A percentile compares a stretch with the other conserved stretches of the same genome.
These are phyloP conservation scores for Tolypocladium pustulatum DNA, from an alignment of 2,329 filamentous ascomycete species.

Conservation along the genomic window DNA sequence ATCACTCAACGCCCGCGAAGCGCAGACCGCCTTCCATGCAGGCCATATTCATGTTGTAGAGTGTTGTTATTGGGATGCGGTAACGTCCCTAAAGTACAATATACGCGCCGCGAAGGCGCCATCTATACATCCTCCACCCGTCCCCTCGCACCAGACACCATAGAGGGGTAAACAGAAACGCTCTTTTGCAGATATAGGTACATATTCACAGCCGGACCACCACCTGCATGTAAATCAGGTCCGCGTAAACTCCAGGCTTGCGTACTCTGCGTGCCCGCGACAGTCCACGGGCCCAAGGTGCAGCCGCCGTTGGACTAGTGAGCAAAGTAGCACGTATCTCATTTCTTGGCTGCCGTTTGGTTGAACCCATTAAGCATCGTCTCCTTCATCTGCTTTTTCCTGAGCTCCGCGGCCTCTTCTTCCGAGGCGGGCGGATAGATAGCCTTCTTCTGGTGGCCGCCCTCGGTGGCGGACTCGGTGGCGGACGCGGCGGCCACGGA, in stretches of 20 bases:
- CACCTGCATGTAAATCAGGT: background rate
- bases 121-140: background rate
- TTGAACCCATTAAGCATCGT: constrained; percentile 30
- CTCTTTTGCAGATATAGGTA: background rate
- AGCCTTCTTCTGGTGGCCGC: constrained; percentile 9
- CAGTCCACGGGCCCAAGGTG: background rate
- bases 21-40: background rate
- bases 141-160: background rate
- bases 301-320: background rate
- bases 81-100: background rate
- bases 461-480: constrained; percentile 4
- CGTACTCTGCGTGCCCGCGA: background rate
- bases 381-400: constrained; percentile 23
- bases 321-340: background rate
- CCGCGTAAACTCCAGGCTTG: background rate
- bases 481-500: constrained; percentile 19
- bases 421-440: constrained; percentile 7
- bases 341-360: constrained; percentile 21
- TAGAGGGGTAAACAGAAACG: background rate
- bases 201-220: background rate
- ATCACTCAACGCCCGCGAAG: background rate
- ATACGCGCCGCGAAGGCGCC: background rate
- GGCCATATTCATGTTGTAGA: background rate
- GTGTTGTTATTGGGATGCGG: background rate
- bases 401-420: constrained; percentile 5